Conservation (phyloP, 179 eudicot species). For the Patellifolia procumbens region DNA sequence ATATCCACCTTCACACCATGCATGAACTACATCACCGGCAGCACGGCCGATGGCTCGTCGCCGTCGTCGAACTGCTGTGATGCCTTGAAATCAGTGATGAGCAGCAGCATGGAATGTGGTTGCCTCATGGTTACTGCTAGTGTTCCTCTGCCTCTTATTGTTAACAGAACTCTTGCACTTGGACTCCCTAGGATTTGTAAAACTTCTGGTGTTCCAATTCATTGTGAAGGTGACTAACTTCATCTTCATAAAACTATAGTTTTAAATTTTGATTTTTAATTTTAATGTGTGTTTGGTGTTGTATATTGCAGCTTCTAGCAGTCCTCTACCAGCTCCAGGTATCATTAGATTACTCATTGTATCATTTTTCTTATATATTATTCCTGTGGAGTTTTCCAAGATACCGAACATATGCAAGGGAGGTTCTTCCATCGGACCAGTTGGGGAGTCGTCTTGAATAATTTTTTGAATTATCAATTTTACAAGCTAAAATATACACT, state of each 20-base stretch:
- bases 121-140: conserved; percentile 59
- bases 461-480: too few species aligned
- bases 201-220: conserved; percentile 50
- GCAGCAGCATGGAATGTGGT: conserved; percentile 57
- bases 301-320: not conserved
- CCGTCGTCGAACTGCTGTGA: conserved; percentile 61
- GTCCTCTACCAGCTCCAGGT: not conserved
- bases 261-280: too few species aligned
- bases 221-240: conserved; percentile 56
- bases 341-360: too few species aligned
- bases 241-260: not conserved
- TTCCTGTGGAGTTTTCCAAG: too few species aligned
- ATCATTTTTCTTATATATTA: not conserved
- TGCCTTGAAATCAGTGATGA: conserved; percentile 45
- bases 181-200: conserved; percentile 65
- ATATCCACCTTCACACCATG: conserved; percentile 62
- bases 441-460: too few species aligned
- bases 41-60: conserved; percentile 44
- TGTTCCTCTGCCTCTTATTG: conserved; percentile 45
- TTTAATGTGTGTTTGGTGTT: not conserved
- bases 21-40: conserved; percentile 59
- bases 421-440: too few species aligned
- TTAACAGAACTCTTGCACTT: conserved; percentile 52
- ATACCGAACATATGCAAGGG: too few species aligned
- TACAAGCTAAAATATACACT: too few species aligned